Percentiles rank a stretch among this genome's conserved stretches.
Evolutionary conservation across 2,329 filamentous ascomycete species (phyloP).

Genomic region (Chaetothyriales sp.): DNA sequence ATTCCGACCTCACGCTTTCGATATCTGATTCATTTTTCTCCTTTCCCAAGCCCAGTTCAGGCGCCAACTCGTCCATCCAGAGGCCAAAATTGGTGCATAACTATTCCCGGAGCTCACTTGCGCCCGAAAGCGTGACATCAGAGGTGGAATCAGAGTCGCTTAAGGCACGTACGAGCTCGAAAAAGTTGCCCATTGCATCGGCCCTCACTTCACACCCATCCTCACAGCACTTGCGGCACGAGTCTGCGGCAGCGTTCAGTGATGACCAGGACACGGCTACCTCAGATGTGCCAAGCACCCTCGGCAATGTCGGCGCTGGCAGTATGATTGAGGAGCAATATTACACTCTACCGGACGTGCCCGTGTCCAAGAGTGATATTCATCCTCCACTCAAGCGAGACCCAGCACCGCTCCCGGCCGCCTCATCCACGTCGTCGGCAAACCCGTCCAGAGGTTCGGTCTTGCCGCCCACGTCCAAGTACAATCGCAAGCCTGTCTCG

Average conservation of each 20-base stretch:
- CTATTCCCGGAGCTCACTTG: slow-evolving; percentile 12
- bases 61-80: slow-evolving; percentile 9
- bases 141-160: slow-evolving; percentile 7
- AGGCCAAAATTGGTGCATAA: slow-evolving; percentile 8
- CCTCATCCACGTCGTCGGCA: slow-evolving; percentile 3
- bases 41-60: slow-evolving; percentile 4
- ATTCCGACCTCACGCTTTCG: background rate
- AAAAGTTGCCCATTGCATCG: background rate
- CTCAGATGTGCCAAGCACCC: slow-evolving; percentile 5
- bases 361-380: slow-evolving; percentile 2
- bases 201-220: background rate
- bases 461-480: slow-evolving; percentile 16
- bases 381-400: slow-evolving; percentile 1
- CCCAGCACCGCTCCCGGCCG: background rate
- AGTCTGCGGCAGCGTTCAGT: background rate
- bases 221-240: background rate
- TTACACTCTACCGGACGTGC: slow-evolving; percentile 2
- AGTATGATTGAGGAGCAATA: slow-evolving; percentile 8
- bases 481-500: slow-evolving; percentile 15
- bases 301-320: slow-evolving; percentile 4
- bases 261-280: background rate
- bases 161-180: slow-evolving; percentile 6
- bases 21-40: slow-evolving; percentile 8
- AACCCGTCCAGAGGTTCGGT: background rate
- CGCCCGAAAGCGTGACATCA: slow-evolving; percentile 10